Base-by-base conservation (phyloP, 805 yeast genomes). In the Cyberlindnera meyerae region DNA sequence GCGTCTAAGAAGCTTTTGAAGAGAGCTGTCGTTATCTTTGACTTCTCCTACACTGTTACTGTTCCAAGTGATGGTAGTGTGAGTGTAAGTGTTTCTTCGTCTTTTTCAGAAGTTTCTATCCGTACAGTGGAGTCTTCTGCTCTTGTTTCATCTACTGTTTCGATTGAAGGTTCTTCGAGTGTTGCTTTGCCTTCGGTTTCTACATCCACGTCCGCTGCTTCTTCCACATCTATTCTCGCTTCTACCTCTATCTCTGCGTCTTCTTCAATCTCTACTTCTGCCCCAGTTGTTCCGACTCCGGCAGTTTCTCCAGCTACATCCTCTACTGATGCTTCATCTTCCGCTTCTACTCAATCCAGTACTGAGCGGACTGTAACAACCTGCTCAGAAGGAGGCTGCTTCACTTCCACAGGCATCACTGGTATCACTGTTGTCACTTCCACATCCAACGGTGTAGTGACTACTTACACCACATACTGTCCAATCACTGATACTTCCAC, bases 381-480 rank as follows among this genome's bases (percentile, higher is more conserved):
- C 27, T 24, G 27, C 9, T 20, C 22, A 7, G 27, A 24, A 7
- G 27, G n/a, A 8, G 6, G n/a, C n/a, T 11, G 27, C 11, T 24
- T 7, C 7, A 12, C 6, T 6, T 6, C 11, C 27, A 11, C 36
- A 5, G 20, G 18, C 2, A 31, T 36, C 20, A 29, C 41, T 7
- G 41, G 36, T 31, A 28, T 36, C 16, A 29, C 36, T 12, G 30
- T 27, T 17, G 31, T 40, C 14, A 33, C 38, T 2, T 14, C 24
- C 4, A 36, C 40, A 3, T 11, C 15, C 12, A 43, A 51, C 51
- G 58, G 57, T 45, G 54, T 48, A 29, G 52, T 57, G 39, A 60
- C 64, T 31, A 49, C 48, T 32, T 57, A 52, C 60, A 61, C 64
- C 46, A 40, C 37, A n/a, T 40, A 32, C 30, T 35, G 40, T 29